Evolutionary conservation across 2,329 filamentous ascomycete genomes (phyloP).

Genomic region (Fusarium nelsonii): DNA sequence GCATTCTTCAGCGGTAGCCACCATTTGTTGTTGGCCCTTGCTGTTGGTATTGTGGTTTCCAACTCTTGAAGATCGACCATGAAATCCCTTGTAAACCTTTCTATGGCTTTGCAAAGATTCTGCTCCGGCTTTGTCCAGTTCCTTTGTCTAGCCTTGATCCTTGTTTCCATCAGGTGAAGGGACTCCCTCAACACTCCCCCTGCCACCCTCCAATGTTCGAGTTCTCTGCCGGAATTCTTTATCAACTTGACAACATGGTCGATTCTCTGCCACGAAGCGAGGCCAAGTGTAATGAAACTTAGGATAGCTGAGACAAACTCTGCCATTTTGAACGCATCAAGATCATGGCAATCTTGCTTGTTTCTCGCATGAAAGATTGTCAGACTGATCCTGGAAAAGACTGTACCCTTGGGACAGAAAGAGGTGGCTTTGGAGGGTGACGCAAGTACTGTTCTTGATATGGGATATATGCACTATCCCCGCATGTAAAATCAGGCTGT

Average conservation of each 20-base stretch:
- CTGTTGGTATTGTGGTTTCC: neutral
- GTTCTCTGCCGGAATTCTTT: conserved; percentile 4
- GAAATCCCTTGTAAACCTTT: conserved; percentile 5
- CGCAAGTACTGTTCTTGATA: neutral
- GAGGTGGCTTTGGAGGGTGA: neutral
- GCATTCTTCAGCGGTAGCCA: neutral
- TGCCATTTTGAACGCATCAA: conserved; percentile 20
- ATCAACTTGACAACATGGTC: conserved; percentile 9
- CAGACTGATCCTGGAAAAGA: neutral
- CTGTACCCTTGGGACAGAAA: neutral
- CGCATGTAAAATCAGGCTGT: conserved; percentile 17
- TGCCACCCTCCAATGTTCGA: conserved; percentile 10
- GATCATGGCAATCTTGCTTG: conserved; percentile 10
- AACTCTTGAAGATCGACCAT: neutral
- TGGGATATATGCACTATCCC: conserved; percentile 1
- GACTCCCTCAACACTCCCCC: conserved; percentile 9
- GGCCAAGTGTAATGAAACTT: conserved; percentile 7
- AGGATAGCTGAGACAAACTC: conserved; percentile 24
- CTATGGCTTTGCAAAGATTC: conserved; percentile 18
- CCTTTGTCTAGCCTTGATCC: neutral
- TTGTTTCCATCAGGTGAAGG: conserved; percentile 11
- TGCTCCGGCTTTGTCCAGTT: conserved; percentile 10
- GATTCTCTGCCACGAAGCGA: conserved; percentile 10
- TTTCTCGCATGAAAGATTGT: neutral
- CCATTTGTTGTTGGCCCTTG: neutral